Base-by-base conservation (phyloP, 1,139 yeast species). In the Pichia kudriavzevii region DNA sequence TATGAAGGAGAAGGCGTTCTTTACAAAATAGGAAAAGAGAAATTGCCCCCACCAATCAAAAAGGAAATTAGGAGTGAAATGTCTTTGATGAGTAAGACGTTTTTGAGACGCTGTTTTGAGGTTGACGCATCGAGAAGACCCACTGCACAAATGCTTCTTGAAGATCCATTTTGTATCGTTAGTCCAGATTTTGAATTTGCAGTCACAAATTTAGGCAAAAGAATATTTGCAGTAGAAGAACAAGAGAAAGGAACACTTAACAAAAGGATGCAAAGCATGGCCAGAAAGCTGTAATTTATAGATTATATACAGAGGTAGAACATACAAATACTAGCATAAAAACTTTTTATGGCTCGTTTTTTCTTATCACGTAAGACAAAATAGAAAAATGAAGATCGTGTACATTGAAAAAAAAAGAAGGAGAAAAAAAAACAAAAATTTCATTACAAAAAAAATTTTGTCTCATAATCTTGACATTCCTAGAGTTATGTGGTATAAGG, bases 21-120 rank as follows among this genome's bases (percentile, higher is more conserved):
- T 72, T 75, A 67, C 44, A 64, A 69, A 46, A 80, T 62, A 71
- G 97, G 64, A 59, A 84, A 60, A 50, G 80, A 75, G 57, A 75
- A 67, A 40, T 93, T 95, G 0, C 94, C 96, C 0, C 98, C 98
- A 3, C 98, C 98, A 0, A 87, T 93, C 37, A 95, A 96, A 0
- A 87, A 80, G 16, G 95, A 87, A 44, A 80, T 93, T 2, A 59
- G 67, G 29, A 75, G 76, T 7, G 60, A 64, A 46, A 76, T 87
- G 35, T 73, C 87, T 4, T 52, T 53, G 4, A 71, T 63, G 8
- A 96, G 95, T 1, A 71, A 73, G 38, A 69, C 70, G 28, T 91
- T 91, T 45, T 62, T 93, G 39, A 77, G 77, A 44, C 59, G 66
- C 39, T 93, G 98, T 56, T 91, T 93, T 55, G 75, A 75, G 7